Evolutionary conservation across 768 basidiomycete genomes (phyloP).

Genomic region (Psilocybe subaeruginosa): DNA sequence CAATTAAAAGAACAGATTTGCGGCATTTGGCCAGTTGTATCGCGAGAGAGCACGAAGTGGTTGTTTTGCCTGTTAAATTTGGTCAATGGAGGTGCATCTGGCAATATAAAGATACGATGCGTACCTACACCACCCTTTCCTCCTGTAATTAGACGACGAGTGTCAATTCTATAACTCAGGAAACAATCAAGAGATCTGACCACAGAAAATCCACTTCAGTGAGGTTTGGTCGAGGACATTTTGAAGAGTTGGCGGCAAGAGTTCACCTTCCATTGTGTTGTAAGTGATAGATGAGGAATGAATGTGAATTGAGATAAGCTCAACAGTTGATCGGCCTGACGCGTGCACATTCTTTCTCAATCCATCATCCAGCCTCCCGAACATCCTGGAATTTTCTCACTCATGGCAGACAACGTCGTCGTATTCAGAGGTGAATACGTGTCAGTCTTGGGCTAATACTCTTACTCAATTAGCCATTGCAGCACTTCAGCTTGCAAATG

Average conservation of each 20-base stretch:
- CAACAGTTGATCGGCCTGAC: slow-evolving; percentile 7
- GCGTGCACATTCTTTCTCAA: slow-evolving; percentile 12
- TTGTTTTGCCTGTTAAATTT: slow-evolving; percentile 81
- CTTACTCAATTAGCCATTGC: not conserved
- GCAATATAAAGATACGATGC: slow-evolving; percentile 29
- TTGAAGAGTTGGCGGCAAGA: slow-evolving; percentile 85
- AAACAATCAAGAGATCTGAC: slow-evolving; percentile 46
- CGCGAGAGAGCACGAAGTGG: slow-evolving; percentile 96
- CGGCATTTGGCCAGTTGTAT: slow-evolving; percentile 90
- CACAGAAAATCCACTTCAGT: slow-evolving; percentile 99
- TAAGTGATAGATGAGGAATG: slow-evolving; percentile 14
- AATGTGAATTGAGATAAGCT: not conserved
- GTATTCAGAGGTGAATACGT: slow-evolving; percentile 39
- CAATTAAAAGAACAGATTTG: slow-evolving; percentile 96
- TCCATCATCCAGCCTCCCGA: slow-evolving; percentile 18
- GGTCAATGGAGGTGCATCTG: slow-evolving; percentile 6
- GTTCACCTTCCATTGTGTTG: slow-evolving; percentile 41
- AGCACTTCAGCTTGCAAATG: slow-evolving; percentile 86
- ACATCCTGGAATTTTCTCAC: slow-evolving; percentile 15
- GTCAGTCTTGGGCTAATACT: not conserved
- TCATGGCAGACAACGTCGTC: slow-evolving; percentile 32
- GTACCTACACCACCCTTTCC: slow-evolving; percentile 98
- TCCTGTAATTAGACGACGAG: slow-evolving; percentile 50
- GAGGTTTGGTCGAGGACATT: slow-evolving; percentile 93
- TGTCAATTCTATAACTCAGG: not conserved